phyloP scores from a whole-genome alignment of 2,329 filamentous ascomycete species.

The Fusarium temperatum region DNA sequence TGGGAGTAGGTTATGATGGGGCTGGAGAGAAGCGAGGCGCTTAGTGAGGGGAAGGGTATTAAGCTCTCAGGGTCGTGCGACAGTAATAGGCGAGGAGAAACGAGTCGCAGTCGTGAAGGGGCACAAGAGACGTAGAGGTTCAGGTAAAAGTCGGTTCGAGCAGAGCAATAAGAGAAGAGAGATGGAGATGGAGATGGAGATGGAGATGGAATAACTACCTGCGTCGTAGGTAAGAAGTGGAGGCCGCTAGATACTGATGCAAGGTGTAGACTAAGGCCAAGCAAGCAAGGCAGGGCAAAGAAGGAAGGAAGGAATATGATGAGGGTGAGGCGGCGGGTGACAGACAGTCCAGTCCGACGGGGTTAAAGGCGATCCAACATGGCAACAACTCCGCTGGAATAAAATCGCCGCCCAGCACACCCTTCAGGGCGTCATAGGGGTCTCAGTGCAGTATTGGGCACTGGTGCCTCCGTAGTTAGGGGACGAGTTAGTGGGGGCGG shows the following conservation, averaged over 20 bases:
- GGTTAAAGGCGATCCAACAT: not conserved
- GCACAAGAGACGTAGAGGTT: not conserved
- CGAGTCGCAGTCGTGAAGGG: constrained; percentile 8
- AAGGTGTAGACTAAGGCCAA: constrained; percentile 6
- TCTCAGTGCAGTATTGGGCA: not conserved
- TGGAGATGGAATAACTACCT: constrained; percentile 23
- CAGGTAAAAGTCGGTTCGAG: not conserved
- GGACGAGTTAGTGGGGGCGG: constrained; percentile 27
- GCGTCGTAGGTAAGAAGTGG: constrained; percentile 25
- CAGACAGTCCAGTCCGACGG: not conserved
- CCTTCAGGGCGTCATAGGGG: constrained; percentile 16
- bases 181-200: constrained; percentile 3
- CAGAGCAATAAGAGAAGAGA: constrained; percentile 7
- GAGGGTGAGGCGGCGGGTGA: constrained; percentile 3
- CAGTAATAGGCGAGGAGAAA: constrained; percentile 14
- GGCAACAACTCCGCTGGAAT: constrained; percentile 1
- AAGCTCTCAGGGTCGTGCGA: constrained; percentile 34
- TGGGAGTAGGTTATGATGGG: constrained; percentile 25
- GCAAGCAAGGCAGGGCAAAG: constrained; percentile 1
- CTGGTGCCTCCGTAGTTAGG: not conserved
- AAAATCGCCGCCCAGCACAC: constrained; percentile 1
- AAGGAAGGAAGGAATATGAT: constrained; percentile 1
- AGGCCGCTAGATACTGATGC: constrained; percentile 19
- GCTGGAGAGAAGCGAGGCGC: constrained; percentile 24
- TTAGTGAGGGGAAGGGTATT: constrained; percentile 31